Conservation (phyloP, 2,329 filamentous ascomycete genomes). For the Thielaviopsis euricoi region DNA sequence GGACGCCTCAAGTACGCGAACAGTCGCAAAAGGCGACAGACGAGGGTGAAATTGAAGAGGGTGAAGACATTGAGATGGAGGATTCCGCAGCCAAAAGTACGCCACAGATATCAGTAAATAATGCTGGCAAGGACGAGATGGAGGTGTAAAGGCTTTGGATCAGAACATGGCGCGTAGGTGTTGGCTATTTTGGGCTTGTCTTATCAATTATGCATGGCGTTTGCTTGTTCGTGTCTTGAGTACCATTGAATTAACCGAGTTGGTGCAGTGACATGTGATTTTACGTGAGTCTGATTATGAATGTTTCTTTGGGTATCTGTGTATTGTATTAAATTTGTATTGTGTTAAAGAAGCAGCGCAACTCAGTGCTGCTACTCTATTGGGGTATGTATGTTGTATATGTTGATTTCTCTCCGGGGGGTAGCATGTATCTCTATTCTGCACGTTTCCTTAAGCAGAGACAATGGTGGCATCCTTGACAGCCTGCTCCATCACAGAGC, state of each 20-base stretch:
- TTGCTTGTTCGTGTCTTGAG: background rate
- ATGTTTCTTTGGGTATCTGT: background rate
- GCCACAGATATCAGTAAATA: conserved; percentile 33
- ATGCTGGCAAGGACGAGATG: conserved; percentile 44
- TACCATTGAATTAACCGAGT: background rate
- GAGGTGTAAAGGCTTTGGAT: conserved; percentile 31
- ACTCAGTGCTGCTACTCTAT: background rate
- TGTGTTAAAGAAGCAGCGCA: background rate
- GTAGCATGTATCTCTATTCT: background rate
- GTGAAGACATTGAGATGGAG: conserved; percentile 43
- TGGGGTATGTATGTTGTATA: background rate
- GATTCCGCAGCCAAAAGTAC: conserved; percentile 26
- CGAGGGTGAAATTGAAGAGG: conserved; percentile 24
- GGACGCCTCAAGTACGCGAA: conserved; percentile 18
- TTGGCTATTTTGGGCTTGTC: background rate
- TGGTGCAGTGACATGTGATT: no score
- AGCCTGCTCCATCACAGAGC: conserved; percentile 17
- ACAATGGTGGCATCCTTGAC: conserved; percentile 5
- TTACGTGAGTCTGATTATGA: no score
- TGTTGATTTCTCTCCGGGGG: background rate
- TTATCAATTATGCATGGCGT: background rate
- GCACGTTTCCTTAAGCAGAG: background rate
- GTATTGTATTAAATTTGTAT: background rate
- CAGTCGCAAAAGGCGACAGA: conserved; percentile 33
- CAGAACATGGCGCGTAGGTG: background rate